These are phyloP conservation scores for Mycena olivaceomarginata DNA, from an alignment of 768 basidiomycete genomes.

Conservation along the genomic window DNA sequence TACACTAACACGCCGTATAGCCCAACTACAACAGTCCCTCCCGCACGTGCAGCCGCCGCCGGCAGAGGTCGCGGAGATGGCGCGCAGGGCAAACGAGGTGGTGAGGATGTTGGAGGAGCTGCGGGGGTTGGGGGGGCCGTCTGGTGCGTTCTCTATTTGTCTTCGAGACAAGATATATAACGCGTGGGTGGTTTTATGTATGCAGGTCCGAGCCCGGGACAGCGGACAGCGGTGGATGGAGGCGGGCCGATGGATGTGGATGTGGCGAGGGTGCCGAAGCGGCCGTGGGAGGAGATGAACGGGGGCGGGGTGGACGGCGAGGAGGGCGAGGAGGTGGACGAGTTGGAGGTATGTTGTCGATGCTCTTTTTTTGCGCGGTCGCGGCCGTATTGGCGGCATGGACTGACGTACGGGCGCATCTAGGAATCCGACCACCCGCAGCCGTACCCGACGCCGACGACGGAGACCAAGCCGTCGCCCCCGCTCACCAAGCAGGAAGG, in stretches of 20 bases:
- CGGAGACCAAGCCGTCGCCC: slow-evolving; percentile 40
- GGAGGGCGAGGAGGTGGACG: slow-evolving; percentile 37
- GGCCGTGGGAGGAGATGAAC: slow-evolving; percentile 85
- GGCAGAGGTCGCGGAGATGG: slow-evolving; percentile 82
- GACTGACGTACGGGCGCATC: too few species aligned
- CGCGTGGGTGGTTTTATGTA: not conserved
- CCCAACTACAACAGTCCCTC: slow-evolving; percentile 65
- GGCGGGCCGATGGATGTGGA: slow-evolving; percentile 47
- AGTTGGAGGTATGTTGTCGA: slow-evolving; percentile 55
- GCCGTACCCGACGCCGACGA: slow-evolving; percentile 44
- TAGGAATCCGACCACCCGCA: slow-evolving; percentile 27
- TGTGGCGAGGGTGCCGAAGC: slow-evolving; percentile 74
- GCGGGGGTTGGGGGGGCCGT: slow-evolving; percentile 60
- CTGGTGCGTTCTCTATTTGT: not conserved
- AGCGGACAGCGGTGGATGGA: slow-evolving; percentile 62
- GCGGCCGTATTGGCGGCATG: too few species aligned
- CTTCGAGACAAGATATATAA: not conserved
- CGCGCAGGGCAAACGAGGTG: slow-evolving; percentile 77
- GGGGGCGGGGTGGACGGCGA: slow-evolving; percentile 50
- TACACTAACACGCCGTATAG: slow-evolving; percentile 47
- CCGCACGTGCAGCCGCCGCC: slow-evolving; percentile 72
- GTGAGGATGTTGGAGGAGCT: slow-evolving; percentile 81
- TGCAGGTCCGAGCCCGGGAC: too few species aligned
- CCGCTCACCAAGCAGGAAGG: slow-evolving; percentile 4
- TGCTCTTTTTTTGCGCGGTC: too few species aligned